These are phyloP conservation scores for Globisporangium irregulare DNA, from an alignment of 352 stramenopile genomes.

Conservation along the genomic window DNA sequence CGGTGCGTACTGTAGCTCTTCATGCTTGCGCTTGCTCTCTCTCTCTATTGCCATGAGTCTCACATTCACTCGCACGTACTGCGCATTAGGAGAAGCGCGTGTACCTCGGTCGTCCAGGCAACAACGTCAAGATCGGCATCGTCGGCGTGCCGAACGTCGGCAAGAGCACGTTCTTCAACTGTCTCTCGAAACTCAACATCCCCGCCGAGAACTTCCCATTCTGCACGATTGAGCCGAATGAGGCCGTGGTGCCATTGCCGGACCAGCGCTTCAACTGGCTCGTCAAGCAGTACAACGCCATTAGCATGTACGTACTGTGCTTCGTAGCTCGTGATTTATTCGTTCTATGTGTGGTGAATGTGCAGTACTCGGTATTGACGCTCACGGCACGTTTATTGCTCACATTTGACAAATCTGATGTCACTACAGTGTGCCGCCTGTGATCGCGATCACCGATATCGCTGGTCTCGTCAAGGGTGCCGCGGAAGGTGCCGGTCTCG, in stretches of 20 bases:
- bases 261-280: conserved; percentile 99
- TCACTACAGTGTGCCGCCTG: conserved; percentile 83
- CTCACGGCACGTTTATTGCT: too few species aligned
- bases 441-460: conserved; percentile 99
- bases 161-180: conserved; percentile 99
- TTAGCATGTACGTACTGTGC: conserved; percentile 73
- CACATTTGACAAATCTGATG: background rate
- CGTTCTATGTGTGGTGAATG: background rate
- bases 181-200: conserved; percentile 93
- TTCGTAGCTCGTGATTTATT: background rate
- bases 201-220: conserved; percentile 94
- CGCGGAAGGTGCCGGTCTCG: conserved; percentile 96
- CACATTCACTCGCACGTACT: background rate
- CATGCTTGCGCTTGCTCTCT: background rate
- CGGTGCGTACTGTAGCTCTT: background rate
- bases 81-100: conserved; percentile 38
- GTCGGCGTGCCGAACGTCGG: conserved; percentile 99
- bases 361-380: background rate
- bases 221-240: conserved; percentile 99
- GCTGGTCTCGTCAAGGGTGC: conserved; percentile 97
- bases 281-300: conserved; percentile 77
- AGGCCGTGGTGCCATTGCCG: conserved; percentile 94
- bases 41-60: background rate
- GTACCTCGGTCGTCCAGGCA: conserved; percentile 81
- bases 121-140: conserved; percentile 99